Percentiles rank a stretch among this genome's conserved stretches.
phyloP scores from a whole-genome alignment of 768 basidiomycete species.

The Suillus americanus region DNA sequence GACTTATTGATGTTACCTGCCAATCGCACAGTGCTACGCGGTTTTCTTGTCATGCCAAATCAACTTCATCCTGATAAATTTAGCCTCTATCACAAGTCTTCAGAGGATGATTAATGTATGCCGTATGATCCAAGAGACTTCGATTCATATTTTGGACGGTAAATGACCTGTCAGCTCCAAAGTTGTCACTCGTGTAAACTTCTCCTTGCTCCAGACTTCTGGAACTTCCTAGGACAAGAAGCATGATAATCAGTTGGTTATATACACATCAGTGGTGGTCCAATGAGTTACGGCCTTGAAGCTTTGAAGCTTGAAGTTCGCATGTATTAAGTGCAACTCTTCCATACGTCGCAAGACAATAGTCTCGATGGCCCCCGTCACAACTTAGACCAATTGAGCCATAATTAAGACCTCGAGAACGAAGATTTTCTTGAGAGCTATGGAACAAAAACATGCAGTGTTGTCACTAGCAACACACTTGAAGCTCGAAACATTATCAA shows the following conservation, averaged over 20 bases:
- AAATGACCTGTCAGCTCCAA: slow-evolving; percentile 30
- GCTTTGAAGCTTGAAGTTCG: background rate
- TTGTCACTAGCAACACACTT: background rate
- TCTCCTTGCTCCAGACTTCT: slow-evolving; percentile 20
- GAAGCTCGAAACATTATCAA: background rate
- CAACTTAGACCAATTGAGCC: background rate
- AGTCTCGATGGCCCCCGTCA: background rate
- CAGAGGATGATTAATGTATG: slow-evolving; percentile 1
- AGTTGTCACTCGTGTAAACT: slow-evolving; percentile 26
- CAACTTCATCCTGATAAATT: background rate
- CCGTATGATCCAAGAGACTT: background rate
- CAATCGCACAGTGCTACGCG: background rate
- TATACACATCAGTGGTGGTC: background rate
- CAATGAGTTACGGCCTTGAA: background rate
- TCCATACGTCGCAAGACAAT: background rate
- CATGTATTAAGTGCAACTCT: background rate
- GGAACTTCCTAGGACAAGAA: slow-evolving; percentile 21
- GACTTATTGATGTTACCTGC: slow-evolving; percentile 27
- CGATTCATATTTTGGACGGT: background rate
- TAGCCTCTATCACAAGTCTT: background rate
- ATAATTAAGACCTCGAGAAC: background rate
- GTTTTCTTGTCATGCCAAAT: background rate
- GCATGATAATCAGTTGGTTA: slow-evolving; percentile 9
- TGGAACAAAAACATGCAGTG: background rate
- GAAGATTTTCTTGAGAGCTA: background rate